Evolutionary conservation across 2,329 filamentous ascomycete genomes (phyloP).

Genomic region (Alternaria conjuncta): DNA sequence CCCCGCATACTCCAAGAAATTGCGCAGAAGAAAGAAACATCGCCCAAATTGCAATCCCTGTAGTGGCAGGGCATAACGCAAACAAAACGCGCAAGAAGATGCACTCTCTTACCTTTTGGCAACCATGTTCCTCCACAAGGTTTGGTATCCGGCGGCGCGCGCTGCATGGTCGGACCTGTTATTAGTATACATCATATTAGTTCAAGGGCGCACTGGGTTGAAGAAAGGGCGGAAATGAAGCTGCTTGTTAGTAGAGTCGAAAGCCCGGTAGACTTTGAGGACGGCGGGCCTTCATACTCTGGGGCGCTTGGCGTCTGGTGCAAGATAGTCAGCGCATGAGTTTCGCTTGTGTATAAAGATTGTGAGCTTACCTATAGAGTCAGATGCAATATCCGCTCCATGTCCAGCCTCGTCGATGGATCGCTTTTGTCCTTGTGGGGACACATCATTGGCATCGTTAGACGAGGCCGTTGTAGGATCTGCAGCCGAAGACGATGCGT

Average conservation of each 20-base stretch:
- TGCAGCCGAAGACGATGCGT: conserved; percentile 37
- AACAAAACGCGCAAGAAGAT: conserved; percentile 6
- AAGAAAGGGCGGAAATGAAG: conserved; percentile 2
- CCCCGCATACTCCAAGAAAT: neutral
- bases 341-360: neutral
- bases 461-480: conserved; percentile 33
- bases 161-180: conserved; percentile 5
- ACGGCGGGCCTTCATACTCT: conserved; percentile 35
- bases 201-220: conserved; percentile 1
- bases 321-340: conserved; percentile 15
- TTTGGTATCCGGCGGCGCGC: neutral
- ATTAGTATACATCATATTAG: conserved; percentile 13
- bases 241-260: conserved; percentile 28
- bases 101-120: conserved; percentile 12
- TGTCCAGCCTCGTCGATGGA: conserved; percentile 42
- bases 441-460: conserved; percentile 26
- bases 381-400: conserved; percentile 33
- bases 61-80: neutral
- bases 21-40: neutral
- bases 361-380: conserved; percentile 34
- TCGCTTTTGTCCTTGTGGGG: conserved; percentile 43
- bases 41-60: neutral
- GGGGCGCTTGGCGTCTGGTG: conserved; percentile 40
- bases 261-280: conserved; percentile 20
- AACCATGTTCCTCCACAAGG: neutral